Conservation (phyloP, 2,329 filamentous ascomycete genomes). For the Gliomastix tumulicola region DNA sequence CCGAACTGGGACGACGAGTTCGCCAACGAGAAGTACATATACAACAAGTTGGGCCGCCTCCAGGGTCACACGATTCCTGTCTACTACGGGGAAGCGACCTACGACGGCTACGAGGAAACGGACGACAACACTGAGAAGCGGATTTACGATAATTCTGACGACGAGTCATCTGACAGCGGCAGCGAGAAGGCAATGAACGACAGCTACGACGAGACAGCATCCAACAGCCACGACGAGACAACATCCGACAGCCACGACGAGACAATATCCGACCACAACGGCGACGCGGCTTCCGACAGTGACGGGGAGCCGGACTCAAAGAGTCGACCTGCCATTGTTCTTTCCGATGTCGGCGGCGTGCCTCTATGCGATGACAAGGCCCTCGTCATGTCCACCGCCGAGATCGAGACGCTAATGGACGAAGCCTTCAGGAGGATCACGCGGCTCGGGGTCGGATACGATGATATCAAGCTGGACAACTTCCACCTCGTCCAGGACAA, state of each 20-base stretch:
- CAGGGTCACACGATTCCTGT: constrained; percentile 8
- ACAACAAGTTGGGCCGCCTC: constrained; percentile 4
- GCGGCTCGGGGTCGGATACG: constrained; percentile 2
- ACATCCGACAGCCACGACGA: constrained; percentile 8
- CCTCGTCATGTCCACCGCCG: neutral
- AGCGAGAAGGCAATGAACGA: no score
- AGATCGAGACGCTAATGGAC: constrained; percentile 2
- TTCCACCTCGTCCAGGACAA: constrained; percentile 7
- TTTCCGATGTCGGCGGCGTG: constrained; percentile 6
- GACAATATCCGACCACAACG: constrained; percentile 5
- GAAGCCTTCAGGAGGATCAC: constrained; percentile 1
- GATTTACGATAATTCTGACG: no score
- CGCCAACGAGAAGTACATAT: constrained; percentile 8
- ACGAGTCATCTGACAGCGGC: no score
- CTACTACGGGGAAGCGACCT: constrained; percentile 7
- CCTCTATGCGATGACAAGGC: neutral
- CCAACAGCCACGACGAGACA: constrained; percentile 6
- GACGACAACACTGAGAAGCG: no score
- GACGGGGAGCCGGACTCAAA: no score
- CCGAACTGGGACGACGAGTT: constrained; percentile 9
- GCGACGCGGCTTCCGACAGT: no score
- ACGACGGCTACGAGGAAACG: no score
- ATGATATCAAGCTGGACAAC: constrained; percentile 7
- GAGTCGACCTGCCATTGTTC: no score
- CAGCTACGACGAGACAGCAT: no score